Conservation (phyloP, 139 green algal species). For the Coelastrella sp. region DNA sequence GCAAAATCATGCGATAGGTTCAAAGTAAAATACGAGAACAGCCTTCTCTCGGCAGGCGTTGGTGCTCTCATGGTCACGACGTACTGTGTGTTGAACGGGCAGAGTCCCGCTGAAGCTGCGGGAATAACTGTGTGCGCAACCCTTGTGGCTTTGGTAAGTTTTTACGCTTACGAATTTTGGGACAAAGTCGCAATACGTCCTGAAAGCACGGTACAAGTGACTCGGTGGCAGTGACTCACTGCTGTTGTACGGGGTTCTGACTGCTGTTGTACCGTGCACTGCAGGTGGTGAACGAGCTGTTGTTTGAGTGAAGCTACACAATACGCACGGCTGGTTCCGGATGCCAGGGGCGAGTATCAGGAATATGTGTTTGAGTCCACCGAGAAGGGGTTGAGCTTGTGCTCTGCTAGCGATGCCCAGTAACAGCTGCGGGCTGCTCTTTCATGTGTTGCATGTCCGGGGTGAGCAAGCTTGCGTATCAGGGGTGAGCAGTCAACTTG, state of each 20-base stretch:
- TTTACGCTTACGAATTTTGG: not conserved
- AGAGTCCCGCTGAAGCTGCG: slow-evolving; percentile 67
- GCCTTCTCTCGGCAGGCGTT: slow-evolving; percentile 61
- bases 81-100: slow-evolving; percentile 66
- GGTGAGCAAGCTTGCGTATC: no score
- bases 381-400: no score
- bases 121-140: slow-evolving; percentile 65
- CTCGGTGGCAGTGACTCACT: no score
- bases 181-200: no score
- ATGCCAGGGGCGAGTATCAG: no score
- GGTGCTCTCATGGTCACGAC: slow-evolving; percentile 69
- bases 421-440: no score
- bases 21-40: slow-evolving; percentile 12
- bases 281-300: slow-evolving; percentile 41
- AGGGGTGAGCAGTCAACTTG: no score
- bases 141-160: slow-evolving; percentile 60
- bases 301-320: slow-evolving; percentile 7
- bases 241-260: not conserved
- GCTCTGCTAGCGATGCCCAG: no score
- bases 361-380: no score
- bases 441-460: no score
- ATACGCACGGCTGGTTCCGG: no score
- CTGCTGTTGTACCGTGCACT: not conserved
- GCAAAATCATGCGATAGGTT: not conserved
- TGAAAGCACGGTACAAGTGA: no score